Evolutionary conservation across 805 yeast species (phyloP).

Genomic region (Metschnikowia shivogae): DNA sequence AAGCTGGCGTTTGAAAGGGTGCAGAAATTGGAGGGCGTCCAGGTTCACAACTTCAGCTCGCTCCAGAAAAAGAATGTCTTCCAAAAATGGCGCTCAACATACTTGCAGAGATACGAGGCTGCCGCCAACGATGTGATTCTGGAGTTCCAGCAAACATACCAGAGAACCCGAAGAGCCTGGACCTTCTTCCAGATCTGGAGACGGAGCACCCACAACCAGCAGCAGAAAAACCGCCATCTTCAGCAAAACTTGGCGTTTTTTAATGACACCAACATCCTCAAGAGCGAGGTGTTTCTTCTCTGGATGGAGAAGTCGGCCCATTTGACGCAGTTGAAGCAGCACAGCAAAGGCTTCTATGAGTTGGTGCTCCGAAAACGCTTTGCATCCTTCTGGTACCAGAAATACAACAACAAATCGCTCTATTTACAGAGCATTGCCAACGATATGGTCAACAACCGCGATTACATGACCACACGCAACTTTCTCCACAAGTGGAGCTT

Average conservation of each 20-base stretch:
- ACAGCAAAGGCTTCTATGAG: constrained; percentile 7
- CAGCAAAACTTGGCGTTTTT: constrained; percentile 7
- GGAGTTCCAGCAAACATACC: constrained; percentile 15
- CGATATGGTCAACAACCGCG: constrained; percentile 26
- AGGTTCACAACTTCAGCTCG: not conserved
- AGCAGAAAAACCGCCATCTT: constrained; percentile 1
- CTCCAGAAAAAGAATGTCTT: constrained; percentile 1
- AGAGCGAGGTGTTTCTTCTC: constrained; percentile 7
- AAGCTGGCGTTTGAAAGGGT: not conserved
- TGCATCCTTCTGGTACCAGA: constrained; percentile 33
- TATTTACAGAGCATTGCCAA: constrained; percentile 29
- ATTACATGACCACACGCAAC: constrained; percentile 24
- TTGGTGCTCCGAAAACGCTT: constrained; percentile 21
- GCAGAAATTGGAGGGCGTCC: not conserved
- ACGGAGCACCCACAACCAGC: not conserved
- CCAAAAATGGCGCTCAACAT: constrained; percentile 24
- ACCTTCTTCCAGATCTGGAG: constrained; percentile 9
- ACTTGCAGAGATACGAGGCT: constrained; percentile 20
- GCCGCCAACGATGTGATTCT: constrained; percentile 16
- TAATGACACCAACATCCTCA: constrained; percentile 7
- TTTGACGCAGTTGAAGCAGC: not conserved
- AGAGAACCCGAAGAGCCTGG: constrained; percentile 1
- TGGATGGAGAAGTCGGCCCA: constrained; percentile 9
- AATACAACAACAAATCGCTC: constrained; percentile 20
- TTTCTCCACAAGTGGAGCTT: constrained; percentile 34